Percentiles rank a stretch among this genome's conserved stretches.
Evolutionary conservation across 2,329 filamentous ascomycete genomes (phyloP).

Genomic region (Microascus cirrosus): DNA sequence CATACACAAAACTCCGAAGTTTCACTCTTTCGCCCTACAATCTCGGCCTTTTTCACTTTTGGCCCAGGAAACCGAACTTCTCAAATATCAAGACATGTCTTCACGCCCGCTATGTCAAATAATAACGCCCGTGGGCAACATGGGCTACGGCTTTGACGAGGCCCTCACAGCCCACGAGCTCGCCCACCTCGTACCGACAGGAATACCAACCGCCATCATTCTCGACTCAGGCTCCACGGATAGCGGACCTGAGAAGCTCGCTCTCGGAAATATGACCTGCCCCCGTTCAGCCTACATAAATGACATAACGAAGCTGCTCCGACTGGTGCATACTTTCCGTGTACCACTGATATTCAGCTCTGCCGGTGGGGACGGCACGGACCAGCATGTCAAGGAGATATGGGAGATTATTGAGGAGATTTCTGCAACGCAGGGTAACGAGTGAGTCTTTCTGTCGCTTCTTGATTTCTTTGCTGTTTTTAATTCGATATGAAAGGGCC

Average conservation of each 20-base stretch:
- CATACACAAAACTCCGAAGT: no score
- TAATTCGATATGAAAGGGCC: slow-evolving; percentile 2
- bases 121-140: slow-evolving; percentile 34
- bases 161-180: slow-evolving; percentile 14
- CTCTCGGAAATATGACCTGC: slow-evolving; percentile 26
- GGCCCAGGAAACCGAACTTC: no score
- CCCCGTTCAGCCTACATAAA: slow-evolving; percentile 25
- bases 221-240: slow-evolving; percentile 23
- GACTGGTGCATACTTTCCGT: slow-evolving; percentile 17
- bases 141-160: slow-evolving; percentile 34
- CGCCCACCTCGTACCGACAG: slow-evolving; percentile 13
- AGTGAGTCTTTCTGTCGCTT: neutral
- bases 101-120: slow-evolving; percentile 21
- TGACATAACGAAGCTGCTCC: slow-evolving; percentile 27
- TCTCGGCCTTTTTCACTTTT: no score
- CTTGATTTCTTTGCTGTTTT: neutral
- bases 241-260: slow-evolving; percentile 25
- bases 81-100: neutral
- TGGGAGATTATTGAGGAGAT: slow-evolving; percentile 25
- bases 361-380: slow-evolving; percentile 34
- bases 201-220: slow-evolving; percentile 18
- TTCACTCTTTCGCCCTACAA: no score
- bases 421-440: neutral
- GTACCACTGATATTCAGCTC: slow-evolving; percentile 30
- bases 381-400: slow-evolving; percentile 29